Evolutionary conservation across 306 rosid genomes (phyloP).

Genomic region (Astragalus glycyphyllos): DNA sequence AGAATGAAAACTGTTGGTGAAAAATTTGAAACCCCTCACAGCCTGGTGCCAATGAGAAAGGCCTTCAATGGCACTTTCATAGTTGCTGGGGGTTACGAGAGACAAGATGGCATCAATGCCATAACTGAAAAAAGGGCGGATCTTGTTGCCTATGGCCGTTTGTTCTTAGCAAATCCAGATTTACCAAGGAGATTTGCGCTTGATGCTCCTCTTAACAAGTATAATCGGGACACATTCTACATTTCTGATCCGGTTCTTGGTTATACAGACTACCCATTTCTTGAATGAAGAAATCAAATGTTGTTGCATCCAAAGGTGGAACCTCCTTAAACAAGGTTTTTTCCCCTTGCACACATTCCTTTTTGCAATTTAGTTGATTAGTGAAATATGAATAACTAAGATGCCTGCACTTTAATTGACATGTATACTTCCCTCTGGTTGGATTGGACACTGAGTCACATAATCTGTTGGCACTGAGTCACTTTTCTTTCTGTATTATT

Average conservation of each 20-base stretch:
- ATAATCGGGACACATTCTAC: constrained; percentile 22
- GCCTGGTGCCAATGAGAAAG: constrained; percentile 25
- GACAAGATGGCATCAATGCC: constrained; percentile 31
- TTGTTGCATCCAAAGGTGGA: neutral
- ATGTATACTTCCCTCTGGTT: neutral
- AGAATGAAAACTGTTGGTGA: constrained; percentile 23
- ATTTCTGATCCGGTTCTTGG: constrained; percentile 25
- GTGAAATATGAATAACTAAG: neutral
- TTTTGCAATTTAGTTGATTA: neutral
- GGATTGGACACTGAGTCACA: no score
- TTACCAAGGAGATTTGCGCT: constrained; percentile 18
- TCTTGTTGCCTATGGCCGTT: constrained; percentile 34
- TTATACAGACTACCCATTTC: constrained; percentile 28
- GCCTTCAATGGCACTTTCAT: constrained; percentile 35
- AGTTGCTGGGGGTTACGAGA: constrained; percentile 15
- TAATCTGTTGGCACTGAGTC: no score
- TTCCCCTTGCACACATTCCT: neutral
- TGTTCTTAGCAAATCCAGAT: constrained; percentile 37
- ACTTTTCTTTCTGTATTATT: no score
- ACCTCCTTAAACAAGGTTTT: neutral
- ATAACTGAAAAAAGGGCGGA: constrained; percentile 21
- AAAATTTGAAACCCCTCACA: neutral
- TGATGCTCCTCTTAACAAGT: constrained; percentile 25
- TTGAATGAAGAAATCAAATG: constrained; percentile 1
- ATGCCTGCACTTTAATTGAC: neutral